Base-by-base conservation (phyloP, 352 stramenopile genomes). In the Phytophthora meadii region DNA sequence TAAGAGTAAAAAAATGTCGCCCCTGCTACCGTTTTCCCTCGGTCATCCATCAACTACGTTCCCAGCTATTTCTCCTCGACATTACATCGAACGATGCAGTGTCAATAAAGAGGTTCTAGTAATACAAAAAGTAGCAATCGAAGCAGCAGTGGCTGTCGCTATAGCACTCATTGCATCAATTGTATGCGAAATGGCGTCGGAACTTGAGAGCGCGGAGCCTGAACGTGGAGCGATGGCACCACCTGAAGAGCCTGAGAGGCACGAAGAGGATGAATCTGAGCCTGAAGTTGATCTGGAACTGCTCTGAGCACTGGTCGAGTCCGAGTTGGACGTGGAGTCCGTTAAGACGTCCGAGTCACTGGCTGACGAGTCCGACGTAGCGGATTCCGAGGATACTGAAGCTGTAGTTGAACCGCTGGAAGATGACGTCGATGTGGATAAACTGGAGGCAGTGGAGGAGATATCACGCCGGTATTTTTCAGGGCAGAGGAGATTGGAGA, bases 191-290 rank as follows among this genome's bases (percentile, higher is more conserved):
- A 51, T 41, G 2, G 50, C 49, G 22, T 47, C 50, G 1, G 59
- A 67, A 19, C 49, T 59, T 11, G 49, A 60, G 1, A 60, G 58
- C 22, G 58, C 49, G 7, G 59, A 61, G 6, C 49, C 49, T 24
- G 59, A 67, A n/a, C 59, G 50, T 30, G 59, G 48, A 15, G 59
- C 49, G 22, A 67, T 67, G 25, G 49, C 59, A 12, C 49, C 59
- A 12, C 59, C 59, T 8, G 46, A 40, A 14, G 46, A 53, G 3
- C 46, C 28, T 3, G 14, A 40, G 19, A 51, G 12, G 25, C 44
- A 36, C 30, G 54, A 62, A 10, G 41, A 53, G 8, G 17, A 34
- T 14, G 48, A 54, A 19, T 52, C 49, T 27, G 34, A 40, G 22
- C 25, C 30, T 27, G 49, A 60, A 9, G 59, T 32, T 10, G 59